Percentiles rank a stretch among this genome's conserved stretches.
These are phyloP conservation scores for Botrytis fragariae DNA, from an alignment of 2,329 filamentous ascomycete genomes.

Conservation along the genomic window DNA sequence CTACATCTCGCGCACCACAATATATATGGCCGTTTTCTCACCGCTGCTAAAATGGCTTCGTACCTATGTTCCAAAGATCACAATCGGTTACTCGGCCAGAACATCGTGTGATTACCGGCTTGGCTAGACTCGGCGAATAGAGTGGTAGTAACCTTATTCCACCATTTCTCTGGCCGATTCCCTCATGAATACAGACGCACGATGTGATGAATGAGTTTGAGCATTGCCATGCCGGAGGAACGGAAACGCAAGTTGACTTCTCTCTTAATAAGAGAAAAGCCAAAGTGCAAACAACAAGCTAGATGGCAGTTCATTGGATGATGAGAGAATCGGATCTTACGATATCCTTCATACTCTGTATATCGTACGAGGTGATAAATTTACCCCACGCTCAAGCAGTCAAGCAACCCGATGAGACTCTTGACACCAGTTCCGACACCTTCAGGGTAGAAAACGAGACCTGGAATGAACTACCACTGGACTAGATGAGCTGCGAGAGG, in stretches of 20 bases:
- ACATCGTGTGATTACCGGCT: not conserved
- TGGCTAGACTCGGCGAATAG: not conserved
- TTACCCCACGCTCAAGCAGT: not conserved
- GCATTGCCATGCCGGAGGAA: not conserved
- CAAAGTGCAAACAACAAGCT: not conserved
- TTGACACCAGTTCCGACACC: not conserved
- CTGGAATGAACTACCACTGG: not conserved
- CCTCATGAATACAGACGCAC: not conserved
- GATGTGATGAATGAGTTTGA: not conserved
- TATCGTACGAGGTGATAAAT: not conserved
- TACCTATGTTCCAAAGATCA: not conserved
- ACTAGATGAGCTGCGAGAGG: too few relatives aligned
- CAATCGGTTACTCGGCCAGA: not conserved
- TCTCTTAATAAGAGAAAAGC: not conserved
- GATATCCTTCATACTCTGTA: not conserved
- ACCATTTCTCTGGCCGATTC: too few relatives aligned
- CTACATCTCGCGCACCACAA: not conserved
- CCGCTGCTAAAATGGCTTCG: not conserved
- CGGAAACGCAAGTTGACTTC: not conserved
- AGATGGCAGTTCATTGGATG: not conserved
- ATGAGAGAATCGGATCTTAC: not conserved
- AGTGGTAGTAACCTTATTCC: not conserved
- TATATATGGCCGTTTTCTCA: not conserved
- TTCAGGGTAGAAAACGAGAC: too few relatives aligned
- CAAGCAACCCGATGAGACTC: too few relatives aligned